Percentiles rank a stretch among this genome's conserved stretches.
phyloP scores from a whole-genome alignment of 2,329 filamentous ascomycete genomes.

The Verticillium albo-atrum region DNA sequence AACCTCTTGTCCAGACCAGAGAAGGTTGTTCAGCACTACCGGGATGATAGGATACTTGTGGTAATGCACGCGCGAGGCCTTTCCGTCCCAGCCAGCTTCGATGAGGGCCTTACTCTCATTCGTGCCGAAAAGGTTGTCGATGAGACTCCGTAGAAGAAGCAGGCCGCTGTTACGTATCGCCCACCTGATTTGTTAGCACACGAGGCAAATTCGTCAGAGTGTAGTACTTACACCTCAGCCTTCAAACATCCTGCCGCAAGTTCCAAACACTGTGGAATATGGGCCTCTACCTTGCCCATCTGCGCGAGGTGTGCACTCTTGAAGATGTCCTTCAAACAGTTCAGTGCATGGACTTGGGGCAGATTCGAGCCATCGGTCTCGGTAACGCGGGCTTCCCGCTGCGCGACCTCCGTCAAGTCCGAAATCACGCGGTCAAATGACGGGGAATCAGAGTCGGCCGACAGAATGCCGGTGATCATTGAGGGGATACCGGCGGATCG shows the following conservation, averaged over 20 bases:
- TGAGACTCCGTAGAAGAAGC: conserved; percentile 80
- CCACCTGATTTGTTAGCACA: conserved; percentile 54
- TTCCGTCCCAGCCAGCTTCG: conserved; percentile 60
- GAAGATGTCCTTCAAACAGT: conserved; percentile 89
- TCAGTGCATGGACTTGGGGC: conserved; percentile 91
- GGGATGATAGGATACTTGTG: conserved; percentile 64
- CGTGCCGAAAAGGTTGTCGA: conserved; percentile 73
- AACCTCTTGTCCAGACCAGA: conserved; percentile 47
- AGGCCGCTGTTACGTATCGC: conserved; percentile 91
- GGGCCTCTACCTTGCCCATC: conserved; percentile 67
- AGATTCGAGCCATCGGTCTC: conserved; percentile 63
- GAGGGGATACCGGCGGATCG: conserved; percentile 90
- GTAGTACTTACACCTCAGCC: conserved; percentile 61
- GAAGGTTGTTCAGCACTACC: conserved; percentile 57
- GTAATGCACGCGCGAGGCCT: conserved; percentile 62
- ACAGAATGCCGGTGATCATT: conserved; percentile 76
- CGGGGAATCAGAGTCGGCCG: conserved; percentile 54
- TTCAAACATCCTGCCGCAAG: conserved; percentile 77
- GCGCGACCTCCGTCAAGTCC: conserved; percentile 57
- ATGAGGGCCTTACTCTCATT: conserved; percentile 63
- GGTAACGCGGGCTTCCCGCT: conserved; percentile 44
- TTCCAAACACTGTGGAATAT: conserved; percentile 68
- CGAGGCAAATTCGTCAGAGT: not conserved
- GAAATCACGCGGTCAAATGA: conserved; percentile 62
- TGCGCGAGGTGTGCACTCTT: conserved; percentile 73